Conservation (phyloP, 2,329 filamentous ascomycete genomes). For the Juglanconis sp. region DNA sequence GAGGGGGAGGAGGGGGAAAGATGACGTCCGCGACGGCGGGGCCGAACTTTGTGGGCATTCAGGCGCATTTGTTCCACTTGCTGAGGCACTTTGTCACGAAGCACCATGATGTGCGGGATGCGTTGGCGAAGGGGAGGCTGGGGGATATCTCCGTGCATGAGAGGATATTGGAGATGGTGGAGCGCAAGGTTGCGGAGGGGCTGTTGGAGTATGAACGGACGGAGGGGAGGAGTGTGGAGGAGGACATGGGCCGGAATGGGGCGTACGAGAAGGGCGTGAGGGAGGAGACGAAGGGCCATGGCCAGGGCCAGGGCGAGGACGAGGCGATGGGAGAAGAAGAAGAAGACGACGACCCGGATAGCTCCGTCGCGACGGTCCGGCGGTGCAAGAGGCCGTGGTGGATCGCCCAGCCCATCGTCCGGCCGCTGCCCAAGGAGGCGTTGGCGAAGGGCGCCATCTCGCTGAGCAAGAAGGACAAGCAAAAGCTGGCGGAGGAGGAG, state of each 20-base stretch:
- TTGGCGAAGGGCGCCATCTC: slow-evolving; percentile 75
- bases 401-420: slow-evolving; percentile 83
- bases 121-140: slow-evolving; percentile 66
- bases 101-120: slow-evolving; percentile 81
- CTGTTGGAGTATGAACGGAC: slow-evolving; percentile 64
- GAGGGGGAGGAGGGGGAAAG: not conserved
- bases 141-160: slow-evolving; percentile 78
- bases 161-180: slow-evolving; percentile 69
- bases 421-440: slow-evolving; percentile 85
- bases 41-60: slow-evolving; percentile 75
- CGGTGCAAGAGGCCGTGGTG: slow-evolving; percentile 82
- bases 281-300: not conserved
- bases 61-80: slow-evolving; percentile 90
- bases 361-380: slow-evolving; percentile 64
- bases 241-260: slow-evolving; percentile 11
- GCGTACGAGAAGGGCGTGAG: slow-evolving; percentile 26
- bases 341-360: slow-evolving; percentile 46
- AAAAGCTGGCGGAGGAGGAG: slow-evolving; percentile 36
- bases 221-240: slow-evolving; percentile 45
- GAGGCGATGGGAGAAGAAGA: slow-evolving; percentile 26
- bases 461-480: slow-evolving; percentile 67
- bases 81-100: slow-evolving; percentile 75
- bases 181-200: slow-evolving; percentile 69
- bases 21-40: slow-evolving; percentile 16
- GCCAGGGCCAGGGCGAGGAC: slow-evolving; percentile 23